phyloP scores from a whole-genome alignment of 495 filamentous ascomycete genomes.

The Penicillium mononematosum region DNA sequence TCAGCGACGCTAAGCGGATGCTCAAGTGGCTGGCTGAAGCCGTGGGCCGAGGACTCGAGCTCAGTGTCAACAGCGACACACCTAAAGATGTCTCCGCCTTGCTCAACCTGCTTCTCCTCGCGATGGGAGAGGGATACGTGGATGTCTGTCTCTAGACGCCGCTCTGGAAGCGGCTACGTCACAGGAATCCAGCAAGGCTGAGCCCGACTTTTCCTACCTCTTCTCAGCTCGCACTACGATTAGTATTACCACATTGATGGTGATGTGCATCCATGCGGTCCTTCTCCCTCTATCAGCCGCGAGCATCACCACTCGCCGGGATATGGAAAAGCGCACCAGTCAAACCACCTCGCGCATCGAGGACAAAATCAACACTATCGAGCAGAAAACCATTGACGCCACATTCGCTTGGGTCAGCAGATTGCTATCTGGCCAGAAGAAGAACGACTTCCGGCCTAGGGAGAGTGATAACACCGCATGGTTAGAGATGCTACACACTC shows the following conservation, averaged over 20 bases:
- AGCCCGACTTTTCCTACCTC: conserved; percentile 87
- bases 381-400: conserved; percentile 83
- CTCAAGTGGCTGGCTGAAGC: conserved; percentile 96
- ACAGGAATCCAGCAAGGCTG: conserved; percentile 73
- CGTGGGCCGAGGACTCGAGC: conserved; percentile 86
- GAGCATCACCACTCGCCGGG: conserved; percentile 83
- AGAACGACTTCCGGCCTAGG: conserved; percentile 86
- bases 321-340: conserved; percentile 83
- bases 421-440: conserved; percentile 77
- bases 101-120: conserved; percentile 76
- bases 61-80: conserved; percentile 81
- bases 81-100: conserved; percentile 92
- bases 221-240: conserved; percentile 75
- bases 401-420: conserved; percentile 75
- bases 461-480: conserved; percentile 74
- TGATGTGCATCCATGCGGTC: conserved; percentile 83
- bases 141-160: conserved; percentile 92
- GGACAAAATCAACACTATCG: conserved; percentile 80
- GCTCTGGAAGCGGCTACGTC: conserved; percentile 70
- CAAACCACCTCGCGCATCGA: conserved; percentile 74
- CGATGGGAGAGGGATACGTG: conserved; percentile 92
- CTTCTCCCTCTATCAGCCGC: conserved; percentile 84
- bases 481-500: conserved; percentile 80
- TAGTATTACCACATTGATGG: conserved; percentile 87
- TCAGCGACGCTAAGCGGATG: conserved; percentile 91